phyloP scores from a whole-genome alignment of 2,329 filamentous ascomycete genomes.

The Penicillium sp. region DNA sequence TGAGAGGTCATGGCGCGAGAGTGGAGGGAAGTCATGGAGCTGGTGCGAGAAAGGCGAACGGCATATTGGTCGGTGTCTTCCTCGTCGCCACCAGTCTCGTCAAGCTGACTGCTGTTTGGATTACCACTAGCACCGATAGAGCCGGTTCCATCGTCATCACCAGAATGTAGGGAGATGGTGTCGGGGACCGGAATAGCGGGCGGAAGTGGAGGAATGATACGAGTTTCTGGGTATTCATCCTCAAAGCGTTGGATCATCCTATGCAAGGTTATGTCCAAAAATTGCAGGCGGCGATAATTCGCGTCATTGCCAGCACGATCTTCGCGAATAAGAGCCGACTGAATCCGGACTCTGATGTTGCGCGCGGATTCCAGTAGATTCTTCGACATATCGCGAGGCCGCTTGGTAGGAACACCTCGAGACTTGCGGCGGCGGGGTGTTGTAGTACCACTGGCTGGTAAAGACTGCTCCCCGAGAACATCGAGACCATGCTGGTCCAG shows the following conservation, averaged over 20 bases:
- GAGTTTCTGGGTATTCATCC: conserved; percentile 90
- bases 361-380: conserved; percentile 82
- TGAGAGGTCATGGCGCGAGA: conserved; percentile 64
- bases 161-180: conserved; percentile 37
- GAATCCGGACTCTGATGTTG: conserved; percentile 80
- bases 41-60: conserved; percentile 57
- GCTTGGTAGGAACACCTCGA: conserved; percentile 53
- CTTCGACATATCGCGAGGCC: conserved; percentile 90
- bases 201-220: conserved; percentile 45
- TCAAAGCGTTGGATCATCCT: conserved; percentile 95
- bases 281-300: conserved; percentile 76
- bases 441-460: conserved; percentile 52
- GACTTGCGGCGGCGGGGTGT: conserved; percentile 57
- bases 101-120: conserved; percentile 28
- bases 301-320: conserved; percentile 68
- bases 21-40: conserved; percentile 67
- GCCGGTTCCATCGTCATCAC: conserved; percentile 31
- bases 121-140: conserved; percentile 35
- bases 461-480: conserved; percentile 39
- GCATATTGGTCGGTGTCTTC: conserved; percentile 46
- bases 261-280: conserved; percentile 83
- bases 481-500: conserved; percentile 57
- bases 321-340: conserved; percentile 78
- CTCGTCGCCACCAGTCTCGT: conserved; percentile 39
- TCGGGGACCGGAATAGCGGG: conserved; percentile 28